Percentiles rank a stretch among this genome's conserved stretches.
phyloP scores from a whole-genome alignment of 495 filamentous ascomycete species.

The Lasiosphaeria ovina region DNA sequence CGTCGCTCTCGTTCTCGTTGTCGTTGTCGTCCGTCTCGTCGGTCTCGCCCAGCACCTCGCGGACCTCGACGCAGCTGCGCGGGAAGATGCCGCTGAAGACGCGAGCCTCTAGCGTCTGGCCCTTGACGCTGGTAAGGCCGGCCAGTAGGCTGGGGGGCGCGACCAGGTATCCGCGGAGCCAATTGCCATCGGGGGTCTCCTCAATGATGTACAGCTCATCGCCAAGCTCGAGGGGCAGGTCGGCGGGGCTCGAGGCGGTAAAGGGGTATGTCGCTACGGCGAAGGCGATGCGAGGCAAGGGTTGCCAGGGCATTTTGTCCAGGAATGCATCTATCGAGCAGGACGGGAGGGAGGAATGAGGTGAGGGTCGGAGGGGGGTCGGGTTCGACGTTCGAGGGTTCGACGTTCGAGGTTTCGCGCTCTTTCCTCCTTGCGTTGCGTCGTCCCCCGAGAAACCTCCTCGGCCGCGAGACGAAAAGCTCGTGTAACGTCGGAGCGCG shows the following conservation, averaged over 20 bases:
- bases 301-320: slow-evolving; percentile 85
- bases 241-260: slow-evolving; percentile 76
- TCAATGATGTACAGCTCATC: slow-evolving; percentile 99
- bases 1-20: slow-evolving; percentile 30
- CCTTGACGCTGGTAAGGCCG: slow-evolving; percentile 86
- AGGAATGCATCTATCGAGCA: slow-evolving; percentile 31
- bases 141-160: slow-evolving; percentile 90
- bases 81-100: slow-evolving; percentile 98
- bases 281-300: slow-evolving; percentile 94
- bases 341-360: not conserved
- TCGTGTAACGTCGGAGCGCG: not conserved
- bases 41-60: slow-evolving; percentile 67
- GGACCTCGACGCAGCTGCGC: slow-evolving; percentile 79
- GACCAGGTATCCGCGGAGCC: slow-evolving; percentile 93
- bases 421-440: not conserved
- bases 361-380: not conserved
- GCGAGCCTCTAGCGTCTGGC: slow-evolving; percentile 88
- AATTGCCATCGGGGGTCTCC: slow-evolving; percentile 78
- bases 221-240: slow-evolving; percentile 94
- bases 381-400: not conserved
- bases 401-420: not conserved
- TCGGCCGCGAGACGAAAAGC: not conserved
- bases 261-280: slow-evolving; percentile 94
- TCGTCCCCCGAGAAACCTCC: not conserved
- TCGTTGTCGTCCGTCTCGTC: slow-evolving; percentile 48